These are phyloP conservation scores for Globisporangium mamillatum DNA, from an alignment of 352 stramenopile genomes.

Conservation along the genomic window DNA sequence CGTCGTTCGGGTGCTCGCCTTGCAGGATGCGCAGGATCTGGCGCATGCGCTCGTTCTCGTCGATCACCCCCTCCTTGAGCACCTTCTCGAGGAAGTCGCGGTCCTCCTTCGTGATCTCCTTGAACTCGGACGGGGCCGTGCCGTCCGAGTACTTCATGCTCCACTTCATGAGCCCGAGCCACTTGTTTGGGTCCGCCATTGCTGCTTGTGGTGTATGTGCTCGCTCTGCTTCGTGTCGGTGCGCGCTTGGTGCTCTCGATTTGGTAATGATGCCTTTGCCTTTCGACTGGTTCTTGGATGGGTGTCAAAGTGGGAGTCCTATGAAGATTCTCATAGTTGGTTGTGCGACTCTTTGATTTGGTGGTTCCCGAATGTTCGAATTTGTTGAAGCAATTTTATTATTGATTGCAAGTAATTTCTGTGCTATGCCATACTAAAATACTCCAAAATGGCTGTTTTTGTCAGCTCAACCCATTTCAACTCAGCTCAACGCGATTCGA, in stretches of 20 bases:
- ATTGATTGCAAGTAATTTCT: too few relatives aligned
- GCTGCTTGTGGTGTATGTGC: constrained; percentile 3
- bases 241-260: constrained; percentile 1
- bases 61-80: constrained; percentile 80
- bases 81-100: constrained; percentile 78
- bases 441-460: too few relatives aligned
- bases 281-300: background rate
- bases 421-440: too few relatives aligned
- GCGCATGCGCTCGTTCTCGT: constrained; percentile 82
- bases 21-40: constrained; percentile 82
- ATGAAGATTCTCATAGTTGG: background rate
- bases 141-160: constrained; percentile 87
- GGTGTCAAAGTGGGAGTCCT: background rate
- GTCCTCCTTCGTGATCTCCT: constrained; percentile 78
- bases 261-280: background rate
- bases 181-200: constrained; percentile 79
- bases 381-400: background rate
- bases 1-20: constrained; percentile 66
- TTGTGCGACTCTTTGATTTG: background rate
- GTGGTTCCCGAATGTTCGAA: background rate
- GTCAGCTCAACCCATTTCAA: too few relatives aligned
- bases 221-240: background rate
- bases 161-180: constrained; percentile 86
- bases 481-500: too few relatives aligned
- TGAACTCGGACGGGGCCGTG: constrained; percentile 57